Base-by-base conservation (phyloP, 441 rosid species). In the Geranium incanum region DNA sequence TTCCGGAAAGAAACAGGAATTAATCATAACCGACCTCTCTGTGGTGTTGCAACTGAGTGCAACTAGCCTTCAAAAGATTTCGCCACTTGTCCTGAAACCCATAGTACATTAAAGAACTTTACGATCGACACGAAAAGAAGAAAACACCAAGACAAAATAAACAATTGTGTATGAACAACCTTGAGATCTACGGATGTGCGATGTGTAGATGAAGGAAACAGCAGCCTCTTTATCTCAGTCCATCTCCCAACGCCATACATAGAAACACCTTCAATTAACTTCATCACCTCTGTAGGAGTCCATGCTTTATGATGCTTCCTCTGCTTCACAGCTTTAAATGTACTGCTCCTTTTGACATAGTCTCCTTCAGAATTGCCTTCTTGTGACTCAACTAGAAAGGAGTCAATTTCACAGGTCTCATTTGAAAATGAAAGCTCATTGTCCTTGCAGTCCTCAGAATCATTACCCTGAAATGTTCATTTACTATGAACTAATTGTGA, bases 21-120 rank as follows among this genome's bases (percentile, higher is more conserved):
- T 4, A 57, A n/a, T 57, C 21, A 5, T 57, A 19, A 57, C 63
- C 21, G 16, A 57, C 63, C 65, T 59, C 65, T 19, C 6, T 59
- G 65, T 59, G 19, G 65, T 12, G 6, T 4, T 59, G 65, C 65
- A 59, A 16, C 65, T 59, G 65, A 59, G 65, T 21, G 12, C 12
- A 19, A 33, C 65, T 59, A 59, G 65, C 65, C 65, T 59, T 59
- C 65, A 59, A 59, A 19, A 59, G 65, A 59, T 59, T 59, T 59
- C 65, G 65, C 65, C 65, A 59, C 19, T 59, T 59, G 65, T 59
- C 65, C 65, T 59, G 65, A 59, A 59, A 59, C 9, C 65, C 65
- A 28, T 6, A 59, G 36, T 7, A 59, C 33, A 19, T 18, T 18
- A 19, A 16, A 48, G 65, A 59, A 8, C 33, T 59, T 59, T 21